Conservation (phyloP, 352 stramenopile genomes). For the Globisporangium apiculatum region DNA sequence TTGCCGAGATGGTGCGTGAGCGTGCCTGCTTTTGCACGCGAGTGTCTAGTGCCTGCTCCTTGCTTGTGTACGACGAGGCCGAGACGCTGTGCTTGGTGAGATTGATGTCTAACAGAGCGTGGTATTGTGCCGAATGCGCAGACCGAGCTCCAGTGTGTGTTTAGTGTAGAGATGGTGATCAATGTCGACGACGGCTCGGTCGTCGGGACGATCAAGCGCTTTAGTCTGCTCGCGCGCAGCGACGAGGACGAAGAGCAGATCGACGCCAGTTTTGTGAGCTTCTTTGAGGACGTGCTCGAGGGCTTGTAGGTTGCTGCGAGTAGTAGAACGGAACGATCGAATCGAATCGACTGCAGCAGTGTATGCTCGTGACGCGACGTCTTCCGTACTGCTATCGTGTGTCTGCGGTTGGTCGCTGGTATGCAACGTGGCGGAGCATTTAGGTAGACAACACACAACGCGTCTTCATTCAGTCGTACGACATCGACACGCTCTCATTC, state of each 20-base stretch:
- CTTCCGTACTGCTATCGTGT: too few relatives aligned
- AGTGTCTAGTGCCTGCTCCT: too few relatives aligned
- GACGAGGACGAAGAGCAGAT: constrained; percentile 74
- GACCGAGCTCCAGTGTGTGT: constrained; percentile 72
- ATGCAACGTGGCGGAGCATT: too few relatives aligned
- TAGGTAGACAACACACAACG: too few relatives aligned
- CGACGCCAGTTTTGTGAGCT: constrained; percentile 79
- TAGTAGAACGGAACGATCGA: background rate
- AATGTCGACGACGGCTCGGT: constrained; percentile 42
- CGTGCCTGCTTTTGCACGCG: background rate
- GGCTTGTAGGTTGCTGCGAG: constrained; percentile 33
- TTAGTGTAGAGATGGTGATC: constrained; percentile 77
- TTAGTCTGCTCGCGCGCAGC: constrained; percentile 46
- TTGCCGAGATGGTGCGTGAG: constrained; percentile 64
- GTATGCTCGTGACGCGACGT: background rate
- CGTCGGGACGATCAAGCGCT: constrained; percentile 63
- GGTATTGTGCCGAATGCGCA: background rate
- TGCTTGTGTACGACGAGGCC: too few relatives aligned
- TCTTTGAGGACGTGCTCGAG: constrained; percentile 72
- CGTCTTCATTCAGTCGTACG: too few relatives aligned
- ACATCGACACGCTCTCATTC: too few relatives aligned
- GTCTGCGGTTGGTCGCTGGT: too few relatives aligned
- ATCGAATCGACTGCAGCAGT: background rate
- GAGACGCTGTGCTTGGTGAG: too few relatives aligned
- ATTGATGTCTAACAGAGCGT: too few relatives aligned